A percentile compares a stretch with the other conserved stretches of the same genome.
phyloP scores from a whole-genome alignment of 1,284 basidiomycete genomes.

The Laetiporus sulphureus region DNA sequence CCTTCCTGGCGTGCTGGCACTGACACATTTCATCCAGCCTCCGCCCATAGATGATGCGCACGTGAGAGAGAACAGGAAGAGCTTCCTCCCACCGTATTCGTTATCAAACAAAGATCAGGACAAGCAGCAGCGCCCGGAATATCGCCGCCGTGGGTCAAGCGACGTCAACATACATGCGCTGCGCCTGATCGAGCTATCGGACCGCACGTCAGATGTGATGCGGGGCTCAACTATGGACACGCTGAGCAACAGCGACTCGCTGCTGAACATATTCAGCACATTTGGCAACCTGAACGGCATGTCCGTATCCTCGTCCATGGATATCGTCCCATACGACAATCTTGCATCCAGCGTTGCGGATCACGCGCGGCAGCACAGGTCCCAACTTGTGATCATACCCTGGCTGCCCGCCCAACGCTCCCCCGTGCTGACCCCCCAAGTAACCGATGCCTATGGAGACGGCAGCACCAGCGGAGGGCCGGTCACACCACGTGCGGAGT shows the following conservation, averaged over 20 bases:
- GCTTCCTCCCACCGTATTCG: not conserved
- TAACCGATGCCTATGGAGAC: constrained; percentile 12
- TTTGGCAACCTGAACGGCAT: constrained; percentile 56
- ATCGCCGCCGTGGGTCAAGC: no score
- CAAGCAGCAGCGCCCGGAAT: constrained; percentile 1
- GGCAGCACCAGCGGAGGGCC: constrained; percentile 3
- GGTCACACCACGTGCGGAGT: constrained; percentile 9
- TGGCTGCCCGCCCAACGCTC: constrained; percentile 44
- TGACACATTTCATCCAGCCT: constrained; percentile 58
- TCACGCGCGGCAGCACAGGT: constrained; percentile 37
- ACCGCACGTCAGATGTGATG: constrained; percentile 66
- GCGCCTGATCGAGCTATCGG: constrained; percentile 62
- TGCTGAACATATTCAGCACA: constrained; percentile 55
- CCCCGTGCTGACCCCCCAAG: constrained; percentile 13
- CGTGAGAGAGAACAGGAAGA: constrained; percentile 2
- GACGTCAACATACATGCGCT: constrained; percentile 36
- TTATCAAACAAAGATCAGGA: not conserved
- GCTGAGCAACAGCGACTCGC: constrained; percentile 49
- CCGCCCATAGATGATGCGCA: constrained; percentile 19
- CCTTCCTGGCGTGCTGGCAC: constrained; percentile 67
- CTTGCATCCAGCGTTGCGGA: constrained; percentile 47
- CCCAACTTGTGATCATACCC: constrained; percentile 58
- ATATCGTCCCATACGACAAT: constrained; percentile 51
- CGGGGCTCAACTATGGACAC: constrained; percentile 52
- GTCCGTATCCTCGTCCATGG: constrained; percentile 42